Conservation (phyloP, 306 rosid genomes). For the Hylodesmum podocarpum region DNA sequence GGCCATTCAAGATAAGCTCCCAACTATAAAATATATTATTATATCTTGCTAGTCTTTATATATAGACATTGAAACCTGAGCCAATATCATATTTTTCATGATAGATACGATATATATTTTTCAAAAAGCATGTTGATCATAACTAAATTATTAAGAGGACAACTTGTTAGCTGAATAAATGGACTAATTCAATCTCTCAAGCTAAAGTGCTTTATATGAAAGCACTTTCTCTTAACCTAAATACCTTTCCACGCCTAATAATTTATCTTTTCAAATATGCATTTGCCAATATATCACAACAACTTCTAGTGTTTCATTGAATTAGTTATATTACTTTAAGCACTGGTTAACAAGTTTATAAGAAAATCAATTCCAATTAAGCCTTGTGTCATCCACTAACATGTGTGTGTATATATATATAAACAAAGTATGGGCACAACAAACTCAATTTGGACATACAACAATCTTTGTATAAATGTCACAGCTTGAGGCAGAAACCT, state of each 20-base stretch:
- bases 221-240: constrained; percentile 6
- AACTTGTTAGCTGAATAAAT: constrained; percentile 6
- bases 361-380: background rate
- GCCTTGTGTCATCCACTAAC: constrained; percentile 22
- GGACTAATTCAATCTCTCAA: background rate
- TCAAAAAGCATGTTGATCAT: background rate
- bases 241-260: constrained; percentile 28
- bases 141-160: background rate
- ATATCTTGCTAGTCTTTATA: background rate
- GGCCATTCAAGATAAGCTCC: background rate
- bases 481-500: constrained; percentile 24
- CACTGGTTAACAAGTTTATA: background rate
- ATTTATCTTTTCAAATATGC: background rate
- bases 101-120: constrained; percentile 3
- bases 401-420: background rate
- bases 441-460: background rate
- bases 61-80: background rate
- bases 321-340: constrained; percentile 23
- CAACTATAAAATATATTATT: background rate
- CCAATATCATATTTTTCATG: background rate
- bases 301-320: background rate
- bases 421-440: background rate
- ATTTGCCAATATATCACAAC: constrained; percentile 19
- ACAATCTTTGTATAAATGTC: background rate
- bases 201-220: constrained; percentile 8